Evolutionary conservation across 2,329 filamentous ascomycete genomes (phyloP).

Genomic region (Pseudogymnoascus sp.): DNA sequence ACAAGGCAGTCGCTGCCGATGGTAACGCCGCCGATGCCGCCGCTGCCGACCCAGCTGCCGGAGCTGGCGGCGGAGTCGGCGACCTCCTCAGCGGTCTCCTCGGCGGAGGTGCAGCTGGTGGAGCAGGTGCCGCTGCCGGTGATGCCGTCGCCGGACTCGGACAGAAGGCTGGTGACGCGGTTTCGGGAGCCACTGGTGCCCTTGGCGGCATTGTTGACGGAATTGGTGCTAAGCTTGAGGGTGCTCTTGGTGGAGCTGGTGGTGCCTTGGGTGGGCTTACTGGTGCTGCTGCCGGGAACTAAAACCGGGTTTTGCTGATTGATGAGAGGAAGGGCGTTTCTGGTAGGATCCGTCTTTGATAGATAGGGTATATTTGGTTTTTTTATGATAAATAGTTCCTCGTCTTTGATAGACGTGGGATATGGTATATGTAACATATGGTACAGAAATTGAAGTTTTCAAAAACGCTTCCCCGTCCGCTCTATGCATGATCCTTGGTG

Average conservation of each 20-base stretch:
- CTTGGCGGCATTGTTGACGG: background rate
- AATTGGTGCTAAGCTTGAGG: background rate
- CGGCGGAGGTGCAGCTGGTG: background rate
- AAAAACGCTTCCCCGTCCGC: background rate
- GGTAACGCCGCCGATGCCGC: background rate
- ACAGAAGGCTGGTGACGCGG: background rate
- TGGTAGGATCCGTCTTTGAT: background rate
- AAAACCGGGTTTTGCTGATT: background rate
- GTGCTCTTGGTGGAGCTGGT: background rate
- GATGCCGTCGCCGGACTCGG: background rate
- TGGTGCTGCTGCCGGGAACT: background rate
- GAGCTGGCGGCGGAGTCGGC: background rate
- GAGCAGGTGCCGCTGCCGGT: background rate
- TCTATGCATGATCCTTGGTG: background rate
- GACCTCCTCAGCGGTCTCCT: background rate
- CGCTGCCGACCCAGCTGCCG: background rate
- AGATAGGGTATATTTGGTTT: background rate
- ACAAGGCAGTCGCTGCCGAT: background rate
- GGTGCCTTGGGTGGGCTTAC: background rate
- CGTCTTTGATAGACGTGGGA: conserved; percentile 1
- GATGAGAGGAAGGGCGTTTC: background rate
- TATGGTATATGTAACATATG: background rate
- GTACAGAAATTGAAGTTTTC: background rate
- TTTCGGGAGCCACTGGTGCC: background rate
- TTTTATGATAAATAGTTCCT: background rate